Conservation (phyloP, 1,284 basidiomycete species). For the Leccinum pallidistipes region DNA sequence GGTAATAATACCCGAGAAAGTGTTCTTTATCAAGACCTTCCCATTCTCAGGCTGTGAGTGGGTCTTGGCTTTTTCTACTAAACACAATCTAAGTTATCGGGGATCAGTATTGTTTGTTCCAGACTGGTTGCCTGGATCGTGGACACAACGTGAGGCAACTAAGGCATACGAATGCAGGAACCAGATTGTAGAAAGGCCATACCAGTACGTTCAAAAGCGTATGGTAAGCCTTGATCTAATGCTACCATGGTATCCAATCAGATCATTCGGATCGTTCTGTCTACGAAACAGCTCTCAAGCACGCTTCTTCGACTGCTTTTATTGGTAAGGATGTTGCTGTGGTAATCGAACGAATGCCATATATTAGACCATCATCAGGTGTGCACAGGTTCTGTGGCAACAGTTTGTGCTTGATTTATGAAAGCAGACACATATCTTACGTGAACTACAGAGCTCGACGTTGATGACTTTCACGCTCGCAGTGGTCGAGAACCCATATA, state of each 20-base stretch:
- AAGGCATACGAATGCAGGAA: not conserved
- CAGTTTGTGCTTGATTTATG: constrained; percentile 5
- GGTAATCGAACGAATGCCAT: too few relatives aligned
- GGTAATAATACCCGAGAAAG: not conserved
- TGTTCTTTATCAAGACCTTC: too few relatives aligned
- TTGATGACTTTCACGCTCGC: constrained; percentile 32
- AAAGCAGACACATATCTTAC: not conserved
- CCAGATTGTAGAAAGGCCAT: not conserved
- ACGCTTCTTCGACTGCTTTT: constrained; percentile 8
- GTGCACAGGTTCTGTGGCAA: constrained; percentile 10
- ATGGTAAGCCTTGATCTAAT: not conserved
- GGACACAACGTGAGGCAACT: not conserved
- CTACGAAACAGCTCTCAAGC: constrained; percentile 12
- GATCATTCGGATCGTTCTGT: constrained; percentile 8
- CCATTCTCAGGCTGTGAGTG: not conserved
- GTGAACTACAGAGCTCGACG: constrained; percentile 5
- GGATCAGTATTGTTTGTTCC: not conserved
- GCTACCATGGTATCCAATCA: constrained; percentile 11
- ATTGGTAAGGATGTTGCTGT: constrained; percentile 3
- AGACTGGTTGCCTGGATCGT: not conserved
- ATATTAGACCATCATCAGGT: not conserved
- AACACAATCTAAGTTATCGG: not conserved
- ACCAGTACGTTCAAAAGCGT: not conserved
- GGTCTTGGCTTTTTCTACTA: too few relatives aligned
- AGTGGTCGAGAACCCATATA: constrained; percentile 35